Evolutionary conservation across 2,329 filamentous ascomycete genomes (phyloP), one percentile per base, ranked within the genome.

Genomic region (Endothia cerciana): DNA sequence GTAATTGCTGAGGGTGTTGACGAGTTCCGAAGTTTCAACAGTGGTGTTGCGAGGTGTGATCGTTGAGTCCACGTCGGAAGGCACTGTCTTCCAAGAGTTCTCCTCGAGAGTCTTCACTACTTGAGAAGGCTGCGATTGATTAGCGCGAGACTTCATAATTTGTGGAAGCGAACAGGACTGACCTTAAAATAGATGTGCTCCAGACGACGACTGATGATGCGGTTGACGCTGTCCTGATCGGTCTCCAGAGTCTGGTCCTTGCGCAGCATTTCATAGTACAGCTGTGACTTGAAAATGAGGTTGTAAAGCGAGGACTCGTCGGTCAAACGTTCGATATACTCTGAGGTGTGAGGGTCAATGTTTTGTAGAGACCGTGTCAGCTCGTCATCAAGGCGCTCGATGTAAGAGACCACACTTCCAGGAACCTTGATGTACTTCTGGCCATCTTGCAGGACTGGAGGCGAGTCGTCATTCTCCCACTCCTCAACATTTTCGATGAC

Each of bases 161-260:
- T 41, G 25, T 38, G 13, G 53, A 13, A 22, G 69, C 82, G 71
- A 78, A 51, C 22, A 28, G 13, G 4, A 51, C 47, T 51, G 3
- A 90, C 88, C 87, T 99, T 99, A 88, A 98, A 99, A 85, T 99
- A 99, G 74, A 98, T 87, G 79, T 99, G 96, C 81, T 99, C 96
- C 70, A 99, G 82, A 73, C 96, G 89, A 74, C 95, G 89, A 88
- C 97, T 97, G 72, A 97, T 87, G 63, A 97, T 88, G 67, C 95
- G 90, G 85, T 98, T 99, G 70, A 97, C 79, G 75, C 89, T 92
- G 69, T 97, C 94, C 78, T 97, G 93, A 33, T 91, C 85, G 47
- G 89, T 84, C 56, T 94, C 89, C 47, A 94, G 85, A 70, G 89
- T 83, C 56, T 85, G 77, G 69, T 91, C 88, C 78, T 91, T 89